Evolutionary conservation across 1,139 yeast genomes (phyloP), one percentile per base, ranked within the genome.

Genomic region (Scheffersomyces stambukii): DNA sequence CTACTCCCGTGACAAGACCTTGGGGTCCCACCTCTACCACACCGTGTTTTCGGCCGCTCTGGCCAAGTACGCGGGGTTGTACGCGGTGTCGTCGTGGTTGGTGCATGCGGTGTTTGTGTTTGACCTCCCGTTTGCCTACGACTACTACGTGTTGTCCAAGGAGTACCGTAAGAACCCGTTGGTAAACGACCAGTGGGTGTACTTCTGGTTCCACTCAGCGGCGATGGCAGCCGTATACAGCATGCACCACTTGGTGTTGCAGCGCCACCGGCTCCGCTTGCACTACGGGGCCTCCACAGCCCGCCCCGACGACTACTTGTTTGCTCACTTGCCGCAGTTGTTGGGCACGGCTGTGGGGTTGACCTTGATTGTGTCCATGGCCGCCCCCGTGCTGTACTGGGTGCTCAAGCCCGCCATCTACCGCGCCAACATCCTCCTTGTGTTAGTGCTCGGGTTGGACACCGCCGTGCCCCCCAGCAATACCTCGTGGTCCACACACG

Each of bases 161-260:
- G 60, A 76, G 60, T 68, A 63, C 41, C 55, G 68, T 29, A 71
- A 70, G 30, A 66, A 64, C 34, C 80, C 83, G 1, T 63, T 70
- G 30, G 50, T 79, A 30, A 82, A 80, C 45, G 91, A 81, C 46
- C 65, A 70, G 34, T 75, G 72, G 60, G 66, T 79, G 4, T 80
- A 65, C 45, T 68, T 60, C 43, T 70, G 72, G 66, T 58, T 54
- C 35, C 62, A 60, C 31, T 46, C 64, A 2, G 43, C 66, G 6
- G 45, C 46, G 23, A 6, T 33, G 3, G 28, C 29, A 10, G 22
- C 21, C 11, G 32, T 67, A 7, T 83, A 81, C 47, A 50, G 81
- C 4, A 38, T 65, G 2, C 73, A 72, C 36, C 86, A 77, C 44
- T 44, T 75, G 17, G 46, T 73, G 0, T 64, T 71, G 37, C 88